Base-by-base conservation (phyloP, 176 grass and related monocot species). In the Carex littledalei region DNA sequence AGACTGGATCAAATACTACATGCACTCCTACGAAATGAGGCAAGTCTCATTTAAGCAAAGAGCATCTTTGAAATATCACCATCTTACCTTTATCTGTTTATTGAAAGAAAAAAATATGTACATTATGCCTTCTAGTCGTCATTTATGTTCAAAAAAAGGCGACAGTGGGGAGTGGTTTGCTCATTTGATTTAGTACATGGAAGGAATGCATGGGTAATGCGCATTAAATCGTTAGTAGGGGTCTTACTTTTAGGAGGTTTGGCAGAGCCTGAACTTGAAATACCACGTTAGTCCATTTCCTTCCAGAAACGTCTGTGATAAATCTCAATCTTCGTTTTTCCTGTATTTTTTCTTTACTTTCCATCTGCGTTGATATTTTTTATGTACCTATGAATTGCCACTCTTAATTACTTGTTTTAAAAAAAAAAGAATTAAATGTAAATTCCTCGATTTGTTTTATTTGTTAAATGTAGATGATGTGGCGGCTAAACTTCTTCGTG, bases 401-500 rank as follows among this genome's bases (percentile, higher is more conserved):
- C 50, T 57, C n/a, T 67, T 84, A 53, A 73, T 53, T 53, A 83
- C 12, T 79, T 57, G 4, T 58, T 18, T 60, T n/a, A n/a, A n/a
- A n/a, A n/a, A n/a, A n/a, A n/a, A n/a, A n/a, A n/a, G n/a, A n/a
- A n/a, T n/a, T n/a, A n/a, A 52, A 64, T 37, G 5, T 79, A 64
- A 49, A 7, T 81, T 64, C 18, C 58, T 49, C 20, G 1, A 61
- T 39, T 81, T 63, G 60, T 47, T 64, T 45, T 73, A 47, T 85
- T 78, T 85, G 58, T 66, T 63, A 26, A 72, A 85, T 89, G 84
- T 84, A 97, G 94, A 97, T 97, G 94, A 97, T 97, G 89, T 94
- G 94, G 94, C 90, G 91, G 84, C 72, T 97, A 26, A 97, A 97
- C 69, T 89, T 93, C 74, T 93, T 97, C 63, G 94, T 90, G 60